Percentiles rank a stretch among this genome's conserved stretches.
phyloP scores from a whole-genome alignment of 208 protist genomes.

The Wallacemonas sp. region DNA sequence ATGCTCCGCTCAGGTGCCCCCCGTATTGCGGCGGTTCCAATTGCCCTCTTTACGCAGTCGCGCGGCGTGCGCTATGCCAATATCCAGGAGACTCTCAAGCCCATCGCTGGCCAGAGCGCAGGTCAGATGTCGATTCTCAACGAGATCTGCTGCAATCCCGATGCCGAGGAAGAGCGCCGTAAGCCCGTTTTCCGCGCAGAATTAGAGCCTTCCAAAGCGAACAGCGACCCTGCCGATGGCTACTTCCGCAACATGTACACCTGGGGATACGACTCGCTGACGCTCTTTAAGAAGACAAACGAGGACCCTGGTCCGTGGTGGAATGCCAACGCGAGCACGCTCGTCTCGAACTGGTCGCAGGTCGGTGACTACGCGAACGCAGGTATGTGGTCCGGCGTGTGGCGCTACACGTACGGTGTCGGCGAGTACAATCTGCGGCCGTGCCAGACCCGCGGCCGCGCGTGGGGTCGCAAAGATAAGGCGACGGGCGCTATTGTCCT shows the following conservation, averaged over 20 bases:
- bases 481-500: constrained; percentile 64
- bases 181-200: constrained; percentile 79
- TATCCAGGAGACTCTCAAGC: constrained; percentile 81
- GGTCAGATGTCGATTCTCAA: constrained; percentile 87
- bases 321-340: constrained; percentile 86
- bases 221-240: constrained; percentile 16
- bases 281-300: constrained; percentile 86
- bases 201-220: constrained; percentile 36
- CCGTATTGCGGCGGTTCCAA: neutral
- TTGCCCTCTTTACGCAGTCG: constrained; percentile 19
- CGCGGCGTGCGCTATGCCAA: constrained; percentile 75
- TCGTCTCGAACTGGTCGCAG: constrained; percentile 85
- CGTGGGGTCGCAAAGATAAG: constrained; percentile 66
- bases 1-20: constrained; percentile 5
- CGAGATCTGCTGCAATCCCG: constrained; percentile 85
- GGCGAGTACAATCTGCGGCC: constrained; percentile 90
- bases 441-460: constrained; percentile 63
- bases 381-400: constrained; percentile 89
- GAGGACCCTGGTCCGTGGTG: constrained; percentile 88
- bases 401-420: constrained; percentile 88
- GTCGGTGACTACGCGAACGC: constrained; percentile 89
- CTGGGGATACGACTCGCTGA: constrained; percentile 88
- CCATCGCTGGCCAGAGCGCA: constrained; percentile 67
- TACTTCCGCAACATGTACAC: constrained; percentile 80
- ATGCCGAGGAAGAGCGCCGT: constrained; percentile 82